These are phyloP conservation scores for Hypoxylon sp. DNA, from an alignment of 2,329 filamentous ascomycete genomes.

Conservation along the genomic window DNA sequence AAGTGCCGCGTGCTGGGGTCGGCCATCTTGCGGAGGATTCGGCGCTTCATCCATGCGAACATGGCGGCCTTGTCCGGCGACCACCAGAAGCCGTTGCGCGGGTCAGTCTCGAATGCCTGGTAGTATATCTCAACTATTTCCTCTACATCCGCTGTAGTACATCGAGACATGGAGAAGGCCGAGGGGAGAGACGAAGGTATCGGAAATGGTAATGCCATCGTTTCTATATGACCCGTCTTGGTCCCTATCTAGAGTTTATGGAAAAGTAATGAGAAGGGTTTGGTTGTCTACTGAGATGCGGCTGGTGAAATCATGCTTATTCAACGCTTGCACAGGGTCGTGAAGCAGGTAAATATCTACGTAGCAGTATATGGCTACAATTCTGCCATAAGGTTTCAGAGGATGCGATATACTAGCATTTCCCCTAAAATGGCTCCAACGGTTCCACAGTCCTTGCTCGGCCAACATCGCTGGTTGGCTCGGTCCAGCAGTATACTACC, in stretches of 20 bases:
- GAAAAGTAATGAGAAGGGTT: not conserved
- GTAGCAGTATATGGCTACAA: not conserved
- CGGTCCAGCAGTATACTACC: not conserved
- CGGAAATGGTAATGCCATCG: conserved; percentile 51
- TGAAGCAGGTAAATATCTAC: too few relatives aligned
- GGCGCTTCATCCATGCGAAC: conserved; percentile 52
- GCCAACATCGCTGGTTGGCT: conserved; percentile 11
- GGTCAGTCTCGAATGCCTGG: conserved; percentile 48
- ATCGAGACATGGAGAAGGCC: conserved; percentile 48
- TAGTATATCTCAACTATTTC: conserved; percentile 51
- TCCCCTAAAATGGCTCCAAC: conserved; percentile 17
- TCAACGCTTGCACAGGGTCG: not conserved
- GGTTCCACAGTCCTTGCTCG: conserved; percentile 13
- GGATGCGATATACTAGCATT: not conserved
- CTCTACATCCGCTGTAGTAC: conserved; percentile 52
- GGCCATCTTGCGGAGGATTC: conserved; percentile 50
- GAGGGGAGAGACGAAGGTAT: conserved; percentile 45
- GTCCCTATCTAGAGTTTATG: not conserved
- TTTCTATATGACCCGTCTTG: not conserved
- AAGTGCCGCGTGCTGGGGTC: conserved; percentile 52
- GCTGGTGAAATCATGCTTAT: not conserved
- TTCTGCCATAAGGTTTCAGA: not conserved
- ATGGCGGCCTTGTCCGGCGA: conserved; percentile 45
- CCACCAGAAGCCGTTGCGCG: conserved; percentile 53
- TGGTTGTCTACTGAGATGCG: not conserved